These are phyloP conservation scores for Lipomyces sp. DNA, from an alignment of 805 yeast species.

Conservation along the genomic window DNA sequence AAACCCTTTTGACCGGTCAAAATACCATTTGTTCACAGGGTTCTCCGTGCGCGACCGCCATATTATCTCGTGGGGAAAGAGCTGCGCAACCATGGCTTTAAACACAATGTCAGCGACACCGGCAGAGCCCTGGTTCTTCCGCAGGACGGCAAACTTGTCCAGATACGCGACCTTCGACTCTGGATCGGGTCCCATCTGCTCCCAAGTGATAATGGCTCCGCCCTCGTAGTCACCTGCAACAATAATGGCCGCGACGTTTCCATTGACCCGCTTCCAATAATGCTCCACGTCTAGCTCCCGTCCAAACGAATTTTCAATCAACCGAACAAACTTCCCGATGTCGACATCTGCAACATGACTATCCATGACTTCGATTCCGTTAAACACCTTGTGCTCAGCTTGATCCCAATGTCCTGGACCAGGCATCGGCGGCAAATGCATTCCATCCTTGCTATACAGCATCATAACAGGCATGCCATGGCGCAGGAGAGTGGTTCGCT, in stretches of 20 bases:
- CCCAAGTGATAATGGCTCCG: slow-evolving; percentile 89
- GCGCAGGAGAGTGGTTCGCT: slow-evolving; percentile 65
- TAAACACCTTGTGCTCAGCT: background rate
- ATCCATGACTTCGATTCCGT: slow-evolving; percentile 2
- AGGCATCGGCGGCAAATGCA: slow-evolving; percentile 37
- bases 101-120: slow-evolving; percentile 93
- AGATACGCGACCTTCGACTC: slow-evolving; percentile 59
- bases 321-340: slow-evolving; percentile 51
- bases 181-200: slow-evolving; percentile 42
- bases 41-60: slow-evolving; percentile 88
- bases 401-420: background rate
- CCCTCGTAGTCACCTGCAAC: slow-evolving; percentile 95
- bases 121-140: slow-evolving; percentile 80
- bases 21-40: slow-evolving; percentile 97
- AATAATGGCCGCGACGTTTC: slow-evolving; percentile 68
- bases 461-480: slow-evolving; percentile 64
- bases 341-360: slow-evolving; percentile 45
- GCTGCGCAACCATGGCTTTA: slow-evolving; percentile 63
- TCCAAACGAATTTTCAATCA: slow-evolving; percentile 79
- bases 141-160: slow-evolving; percentile 90
- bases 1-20: slow-evolving; percentile 63
- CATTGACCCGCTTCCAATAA: slow-evolving; percentile 64
- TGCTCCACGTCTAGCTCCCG: slow-evolving; percentile 60
- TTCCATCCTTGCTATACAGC: slow-evolving; percentile 37
- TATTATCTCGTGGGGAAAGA: slow-evolving; percentile 68